Conservation (phyloP, 208 protist species). For the Trypanosoma avium region DNA sequence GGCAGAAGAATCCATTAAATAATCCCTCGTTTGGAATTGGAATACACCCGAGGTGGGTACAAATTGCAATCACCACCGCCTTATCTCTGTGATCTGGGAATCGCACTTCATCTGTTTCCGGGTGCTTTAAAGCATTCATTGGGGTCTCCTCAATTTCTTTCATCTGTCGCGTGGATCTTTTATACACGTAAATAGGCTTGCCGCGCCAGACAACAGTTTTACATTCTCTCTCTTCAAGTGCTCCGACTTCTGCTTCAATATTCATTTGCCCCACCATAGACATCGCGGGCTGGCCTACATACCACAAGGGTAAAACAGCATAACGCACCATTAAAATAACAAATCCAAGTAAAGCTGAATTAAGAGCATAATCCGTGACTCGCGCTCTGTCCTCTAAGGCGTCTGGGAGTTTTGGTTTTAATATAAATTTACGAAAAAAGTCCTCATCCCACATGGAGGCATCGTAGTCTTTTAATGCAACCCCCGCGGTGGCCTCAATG, state of each 20-base stretch:
- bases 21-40: conserved; percentile 96
- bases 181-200: conserved; percentile 98
- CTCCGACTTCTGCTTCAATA: conserved; percentile 96
- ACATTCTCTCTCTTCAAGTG: conserved; percentile 90
- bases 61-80: conserved; percentile 97
- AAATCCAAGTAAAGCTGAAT: conserved; percentile 82
- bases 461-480: conserved; percentile 85
- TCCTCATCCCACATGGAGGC: conserved; percentile 89
- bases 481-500: conserved; percentile 81
- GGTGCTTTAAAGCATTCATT: conserved; percentile 93
- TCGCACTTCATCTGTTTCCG: conserved; percentile 93
- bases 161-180: conserved; percentile 95
- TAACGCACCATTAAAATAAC: conserved; percentile 84
- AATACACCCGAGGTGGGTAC: conserved; percentile 99
- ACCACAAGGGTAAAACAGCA: conserved; percentile 81
- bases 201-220: conserved; percentile 98
- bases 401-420: conserved; percentile 86
- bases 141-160: conserved; percentile 72
- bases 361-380: conserved; percentile 88
- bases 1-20: conserved; percentile 98
- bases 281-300: conserved; percentile 86
- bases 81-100: conserved; percentile 88
- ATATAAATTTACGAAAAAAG: conserved; percentile 92
- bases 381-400: conserved; percentile 80
- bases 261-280: conserved; percentile 96